Evolutionary conservation across 805 yeast species (phyloP).

Genomic region (Saccharomycopsis schoenii): DNA sequence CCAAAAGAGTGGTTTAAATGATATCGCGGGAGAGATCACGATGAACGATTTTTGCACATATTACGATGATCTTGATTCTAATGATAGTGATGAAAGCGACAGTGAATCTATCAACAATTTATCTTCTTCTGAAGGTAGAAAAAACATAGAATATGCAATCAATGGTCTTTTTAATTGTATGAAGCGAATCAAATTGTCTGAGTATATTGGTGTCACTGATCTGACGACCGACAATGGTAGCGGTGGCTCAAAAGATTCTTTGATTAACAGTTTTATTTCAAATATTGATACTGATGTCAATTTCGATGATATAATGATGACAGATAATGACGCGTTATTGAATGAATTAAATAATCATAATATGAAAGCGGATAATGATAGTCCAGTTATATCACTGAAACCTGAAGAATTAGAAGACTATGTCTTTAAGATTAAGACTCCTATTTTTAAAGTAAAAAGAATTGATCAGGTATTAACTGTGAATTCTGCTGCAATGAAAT

Average conservation of each 20-base stretch:
- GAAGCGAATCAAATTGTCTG: conserved; percentile 6
- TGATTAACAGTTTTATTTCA: conserved; percentile 4
- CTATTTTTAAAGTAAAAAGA: conserved; percentile 28
- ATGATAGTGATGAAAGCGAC: background rate
- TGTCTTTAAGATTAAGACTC: conserved; percentile 29
- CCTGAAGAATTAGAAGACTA: conserved; percentile 15
- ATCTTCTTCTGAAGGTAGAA: background rate
- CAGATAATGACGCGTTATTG: conserved; percentile 1
- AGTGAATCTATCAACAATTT: background rate
- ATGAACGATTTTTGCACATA: conserved; percentile 10
- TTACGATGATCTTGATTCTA: conserved; percentile 7
- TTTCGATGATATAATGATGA: conserved; percentile 4
- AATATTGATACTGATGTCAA: background rate
- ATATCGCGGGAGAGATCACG: conserved; percentile 8
- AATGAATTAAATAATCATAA: background rate
- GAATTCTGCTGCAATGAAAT: conserved; percentile 38
- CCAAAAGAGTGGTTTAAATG: background rate
- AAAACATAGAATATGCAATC: conserved; percentile 5
- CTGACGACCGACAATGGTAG: background rate
- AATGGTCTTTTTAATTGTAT: conserved; percentile 5
- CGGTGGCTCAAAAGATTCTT: conserved; percentile 5
- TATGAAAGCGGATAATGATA: background rate
- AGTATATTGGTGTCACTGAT: conserved; percentile 9
- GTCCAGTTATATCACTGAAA: background rate
- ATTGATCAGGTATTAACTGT: conserved; percentile 33